A percentile compares a stretch with the other conserved stretches of the same genome.
Evolutionary conservation across 805 yeast genomes (phyloP).

Genomic region (fission yeast (Schizosaccharomyces pombe)): DNA sequence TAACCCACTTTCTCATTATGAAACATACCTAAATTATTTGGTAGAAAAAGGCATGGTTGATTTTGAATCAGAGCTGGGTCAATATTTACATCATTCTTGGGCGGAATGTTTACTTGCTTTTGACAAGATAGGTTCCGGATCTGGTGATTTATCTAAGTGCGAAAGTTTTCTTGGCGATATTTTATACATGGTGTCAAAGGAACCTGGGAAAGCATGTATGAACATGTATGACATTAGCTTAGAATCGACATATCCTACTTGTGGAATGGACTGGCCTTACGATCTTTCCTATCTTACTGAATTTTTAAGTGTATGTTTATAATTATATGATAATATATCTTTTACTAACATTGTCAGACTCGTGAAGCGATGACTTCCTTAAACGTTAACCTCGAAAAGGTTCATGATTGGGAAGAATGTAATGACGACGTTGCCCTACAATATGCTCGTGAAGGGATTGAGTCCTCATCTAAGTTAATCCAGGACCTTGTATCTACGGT

Average conservation of each 20-base stretch:
- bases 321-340: too few species aligned
- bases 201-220: constrained; percentile 25
- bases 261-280: constrained; percentile 87
- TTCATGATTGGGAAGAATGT: constrained; percentile 57
- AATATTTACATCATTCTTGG: constrained; percentile 9
- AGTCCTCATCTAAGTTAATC: constrained; percentile 41
- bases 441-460: constrained; percentile 29
- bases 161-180: constrained; percentile 3
- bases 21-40: constrained; percentile 55
- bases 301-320: constrained; percentile 30
- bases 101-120: constrained; percentile 10
- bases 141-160: constrained; percentile 7
- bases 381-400: constrained; percentile 22
- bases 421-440: constrained; percentile 29
- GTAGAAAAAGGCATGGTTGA: constrained; percentile 33
- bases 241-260: constrained; percentile 52
- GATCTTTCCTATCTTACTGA: constrained; percentile 26
- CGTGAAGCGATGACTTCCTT: constrained; percentile 26
- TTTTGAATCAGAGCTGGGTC: constrained; percentile 12
- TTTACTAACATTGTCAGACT: too few species aligned
- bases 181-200: background rate
- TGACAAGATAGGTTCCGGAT: constrained; percentile 8
- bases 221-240: constrained; percentile 67
- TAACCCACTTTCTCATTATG: constrained; percentile 64
- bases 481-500: constrained; percentile 35